These are phyloP conservation scores for Penicillium paneum DNA, from an alignment of 2,329 filamentous ascomycete genomes.

Conservation along the genomic window DNA sequence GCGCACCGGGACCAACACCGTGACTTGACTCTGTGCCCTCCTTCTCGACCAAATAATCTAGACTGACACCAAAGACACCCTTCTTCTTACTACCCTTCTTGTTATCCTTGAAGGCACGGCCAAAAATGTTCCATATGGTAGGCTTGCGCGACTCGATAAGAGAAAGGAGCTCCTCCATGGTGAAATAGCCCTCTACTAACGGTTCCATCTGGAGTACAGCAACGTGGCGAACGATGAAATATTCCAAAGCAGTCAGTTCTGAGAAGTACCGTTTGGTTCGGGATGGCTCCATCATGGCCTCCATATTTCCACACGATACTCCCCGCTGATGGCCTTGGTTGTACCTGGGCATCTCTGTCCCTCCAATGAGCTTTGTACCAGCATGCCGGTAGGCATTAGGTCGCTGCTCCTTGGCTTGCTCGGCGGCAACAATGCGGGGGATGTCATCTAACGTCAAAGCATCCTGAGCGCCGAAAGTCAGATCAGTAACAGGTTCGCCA, in stretches of 20 bases:
- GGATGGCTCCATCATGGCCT: constrained; percentile 52
- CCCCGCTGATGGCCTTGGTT: constrained; percentile 67
- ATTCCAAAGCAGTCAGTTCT: constrained; percentile 89
- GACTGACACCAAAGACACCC: constrained; percentile 83
- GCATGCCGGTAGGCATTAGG: constrained; percentile 75
- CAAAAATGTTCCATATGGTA: constrained; percentile 98
- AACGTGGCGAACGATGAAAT: constrained; percentile 94
- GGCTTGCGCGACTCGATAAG: constrained; percentile 91
- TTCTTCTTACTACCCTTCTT: constrained; percentile 78
- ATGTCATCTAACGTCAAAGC: constrained; percentile 94
- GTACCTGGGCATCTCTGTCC: constrained; percentile 61
- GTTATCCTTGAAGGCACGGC: constrained; percentile 83
- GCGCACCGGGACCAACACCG: constrained; percentile 84
- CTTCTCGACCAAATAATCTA: constrained; percentile 85
- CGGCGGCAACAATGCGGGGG: constrained; percentile 88
- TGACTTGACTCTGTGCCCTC: constrained; percentile 98
- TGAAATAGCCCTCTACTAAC: constrained; percentile 82
- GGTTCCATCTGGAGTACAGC: constrained; percentile 95
- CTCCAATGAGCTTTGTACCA: constrained; percentile 64
- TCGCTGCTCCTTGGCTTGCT: constrained; percentile 87
- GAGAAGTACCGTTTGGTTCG: constrained; percentile 84
- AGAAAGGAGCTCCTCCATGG: constrained; percentile 85
- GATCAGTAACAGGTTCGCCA: constrained; percentile 67
- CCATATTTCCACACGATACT: constrained; percentile 56
- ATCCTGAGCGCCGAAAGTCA: constrained; percentile 86